Percentiles rank a stretch among this genome's conserved stretches.
phyloP scores from a whole-genome alignment of 1,284 basidiomycete species.

The Erythrobasidium hasegawianum region DNA sequence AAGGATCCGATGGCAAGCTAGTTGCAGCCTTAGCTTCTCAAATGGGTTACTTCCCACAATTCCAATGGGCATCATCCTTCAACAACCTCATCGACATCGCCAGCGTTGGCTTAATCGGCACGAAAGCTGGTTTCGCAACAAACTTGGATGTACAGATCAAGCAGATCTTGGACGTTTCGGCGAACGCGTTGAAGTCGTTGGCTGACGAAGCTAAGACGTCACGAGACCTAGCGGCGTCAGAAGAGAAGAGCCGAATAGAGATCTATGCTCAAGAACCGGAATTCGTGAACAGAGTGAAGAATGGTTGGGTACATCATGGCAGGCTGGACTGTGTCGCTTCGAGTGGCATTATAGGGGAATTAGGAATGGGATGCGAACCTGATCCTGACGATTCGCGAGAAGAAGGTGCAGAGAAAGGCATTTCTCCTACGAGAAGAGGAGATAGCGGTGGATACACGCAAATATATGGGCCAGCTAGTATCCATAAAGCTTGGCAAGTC shows the following conservation, averaged over 20 bases:
- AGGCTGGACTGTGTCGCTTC: constrained; percentile 73
- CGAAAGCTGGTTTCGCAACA: constrained; percentile 85
- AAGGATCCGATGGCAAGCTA: constrained; percentile 64
- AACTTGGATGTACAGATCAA: constrained; percentile 82
- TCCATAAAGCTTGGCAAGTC: constrained; percentile 15
- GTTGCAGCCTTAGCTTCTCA: constrained; percentile 62
- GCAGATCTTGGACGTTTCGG: constrained; percentile 73
- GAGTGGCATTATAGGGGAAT: constrained; percentile 74
- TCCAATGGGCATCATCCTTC: constrained; percentile 38
- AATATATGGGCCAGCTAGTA: constrained; percentile 35
- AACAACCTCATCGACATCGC: constrained; percentile 89
- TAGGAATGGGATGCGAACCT: constrained; percentile 55
- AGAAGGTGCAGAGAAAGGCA: not conserved
- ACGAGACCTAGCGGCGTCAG: constrained; percentile 26
- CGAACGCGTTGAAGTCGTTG: constrained; percentile 65
- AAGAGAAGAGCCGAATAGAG: constrained; percentile 37
- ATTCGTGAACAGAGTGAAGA: constrained; percentile 37
- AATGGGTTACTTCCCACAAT: constrained; percentile 75
- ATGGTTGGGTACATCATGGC: constrained; percentile 60
- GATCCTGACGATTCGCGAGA: constrained; percentile 1
- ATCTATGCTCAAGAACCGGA: constrained; percentile 24
- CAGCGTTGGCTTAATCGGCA: constrained; percentile 85
- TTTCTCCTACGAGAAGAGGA: not conserved
- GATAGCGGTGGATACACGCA: constrained; percentile 14
- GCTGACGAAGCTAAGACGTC: constrained; percentile 49